Base-by-base conservation (phyloP, 2,329 filamentous ascomycete species). In the Tolypocladium pustulatum region DNA sequence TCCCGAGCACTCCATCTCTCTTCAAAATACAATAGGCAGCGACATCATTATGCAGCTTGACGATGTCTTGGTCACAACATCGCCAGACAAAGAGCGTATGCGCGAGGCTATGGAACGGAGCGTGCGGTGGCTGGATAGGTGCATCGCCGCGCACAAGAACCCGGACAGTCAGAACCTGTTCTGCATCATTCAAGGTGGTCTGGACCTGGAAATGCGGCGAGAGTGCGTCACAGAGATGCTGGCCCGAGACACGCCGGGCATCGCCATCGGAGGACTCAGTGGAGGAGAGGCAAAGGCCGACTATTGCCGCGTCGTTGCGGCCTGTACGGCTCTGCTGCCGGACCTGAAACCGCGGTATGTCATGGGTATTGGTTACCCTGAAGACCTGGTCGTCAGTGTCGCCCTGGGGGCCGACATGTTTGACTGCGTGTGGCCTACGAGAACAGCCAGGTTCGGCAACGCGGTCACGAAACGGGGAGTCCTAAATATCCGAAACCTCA, bases 1-100 rank as follows among this genome's bases (percentile, higher is more conserved):
- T 0, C 94, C 94, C 0, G 95, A 99, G 72, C 93, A 97, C 76
- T 97, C 94, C 0, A 97, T 99, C 66, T 88, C 87, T 13, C 81
- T 99, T 4, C 94, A 99, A 72, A 97, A 99, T 74, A 93, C 88
- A 58, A 99, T 99, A 68, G 94, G 94, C 63, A 96, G 91, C 63
- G 94, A 99, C 74, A 97, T 99, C 66, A 97, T 97, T 65, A 99
- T 99, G 95, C 95, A 99, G 75, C 85, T 99, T 4, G 94, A 99
- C 78, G 95, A 99, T 73, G 95, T 99, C 17, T 88, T 99, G 56
- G 93, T 91, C 36, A 97, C 94, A 0, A 99, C 94, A 0, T 97
- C 91, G 0, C 93, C 93, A 0, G 94, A 99, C 72, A 79, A 84
- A 58, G 86, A 79, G 25, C 87, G 95, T 57, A 97, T 99, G 84